Conservation (phyloP, 176 grass and related monocot genomes). For the Aegilops speltoides region DNA sequence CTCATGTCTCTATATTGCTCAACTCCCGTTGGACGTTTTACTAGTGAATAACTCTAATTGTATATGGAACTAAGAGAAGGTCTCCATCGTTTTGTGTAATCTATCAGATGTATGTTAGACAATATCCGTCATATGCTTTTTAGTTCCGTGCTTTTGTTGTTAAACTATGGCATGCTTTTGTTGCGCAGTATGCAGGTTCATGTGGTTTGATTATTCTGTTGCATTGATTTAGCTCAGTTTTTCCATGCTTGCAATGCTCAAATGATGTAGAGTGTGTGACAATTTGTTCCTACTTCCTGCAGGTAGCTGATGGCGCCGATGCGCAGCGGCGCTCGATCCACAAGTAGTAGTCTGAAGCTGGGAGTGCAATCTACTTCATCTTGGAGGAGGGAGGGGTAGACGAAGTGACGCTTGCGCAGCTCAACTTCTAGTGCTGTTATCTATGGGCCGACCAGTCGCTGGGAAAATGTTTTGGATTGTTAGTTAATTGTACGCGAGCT, state of each 20-base stretch:
- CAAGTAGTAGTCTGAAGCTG: slow-evolving; percentile 5
- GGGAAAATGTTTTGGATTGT: not conserved
- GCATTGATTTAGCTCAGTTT: not conserved
- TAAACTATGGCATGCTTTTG: not conserved
- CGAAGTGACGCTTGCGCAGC: not conserved
- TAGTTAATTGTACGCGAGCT: slow-evolving; percentile 22
- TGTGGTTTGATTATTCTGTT: not conserved
- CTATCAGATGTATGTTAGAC: not conserved
- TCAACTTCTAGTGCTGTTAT: slow-evolving; percentile 28
- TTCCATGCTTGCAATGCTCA: not conserved
- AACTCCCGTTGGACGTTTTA: not conserved
- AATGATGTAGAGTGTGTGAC: not conserved
- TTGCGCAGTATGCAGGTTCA: not conserved
- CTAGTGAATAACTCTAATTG: not conserved
- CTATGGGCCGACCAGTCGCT: not conserved
- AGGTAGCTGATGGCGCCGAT: slow-evolving; percentile 25
- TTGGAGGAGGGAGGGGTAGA: not conserved
- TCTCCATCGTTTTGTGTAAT: not conserved
- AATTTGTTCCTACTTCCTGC: not conserved
- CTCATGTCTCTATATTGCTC: not conserved
- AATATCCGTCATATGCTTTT: not conserved
- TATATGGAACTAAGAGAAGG: not conserved
- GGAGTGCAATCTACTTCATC: not conserved
- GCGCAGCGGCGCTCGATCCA: not conserved
- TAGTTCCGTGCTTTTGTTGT: not conserved